Conservation (phyloP, 2,329 filamentous ascomycete genomes). For the Epicoccum sorghinum region DNA sequence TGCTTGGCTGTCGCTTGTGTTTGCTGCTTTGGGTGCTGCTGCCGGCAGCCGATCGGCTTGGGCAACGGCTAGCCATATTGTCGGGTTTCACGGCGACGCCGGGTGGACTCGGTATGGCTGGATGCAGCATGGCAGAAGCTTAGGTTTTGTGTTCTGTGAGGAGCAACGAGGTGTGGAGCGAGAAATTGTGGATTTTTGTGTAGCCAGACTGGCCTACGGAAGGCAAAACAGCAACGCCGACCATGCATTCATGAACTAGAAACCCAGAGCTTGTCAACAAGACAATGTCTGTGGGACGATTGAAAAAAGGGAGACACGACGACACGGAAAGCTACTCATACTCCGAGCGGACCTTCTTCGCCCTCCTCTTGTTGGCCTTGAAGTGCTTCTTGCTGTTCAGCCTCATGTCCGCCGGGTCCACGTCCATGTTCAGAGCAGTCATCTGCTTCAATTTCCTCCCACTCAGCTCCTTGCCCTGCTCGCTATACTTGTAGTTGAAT, state of each 20-base stretch:
- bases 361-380: constrained; percentile 74
- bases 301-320: background rate
- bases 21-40: constrained; percentile 1
- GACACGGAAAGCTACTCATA: constrained; percentile 37
- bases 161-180: background rate
- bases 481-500: constrained; percentile 87
- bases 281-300: background rate
- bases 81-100: background rate
- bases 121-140: background rate
- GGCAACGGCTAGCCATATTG: background rate
- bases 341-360: constrained; percentile 56
- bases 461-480: constrained; percentile 82
- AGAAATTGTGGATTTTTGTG: constrained; percentile 3
- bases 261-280: background rate
- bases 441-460: constrained; percentile 83
- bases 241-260: constrained; percentile 10
- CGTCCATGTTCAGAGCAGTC: constrained; percentile 80
- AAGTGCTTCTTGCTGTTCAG: constrained; percentile 89
- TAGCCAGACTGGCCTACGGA: background rate
- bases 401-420: constrained; percentile 79
- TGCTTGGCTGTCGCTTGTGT: constrained; percentile 10
- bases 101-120: background rate
- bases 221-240: constrained; percentile 5
- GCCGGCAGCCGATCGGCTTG: constrained; percentile 7
- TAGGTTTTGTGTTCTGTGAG: background rate